Conservation (phyloP, 495 filamentous ascomycete genomes). For the Penicillium lagena region DNA sequence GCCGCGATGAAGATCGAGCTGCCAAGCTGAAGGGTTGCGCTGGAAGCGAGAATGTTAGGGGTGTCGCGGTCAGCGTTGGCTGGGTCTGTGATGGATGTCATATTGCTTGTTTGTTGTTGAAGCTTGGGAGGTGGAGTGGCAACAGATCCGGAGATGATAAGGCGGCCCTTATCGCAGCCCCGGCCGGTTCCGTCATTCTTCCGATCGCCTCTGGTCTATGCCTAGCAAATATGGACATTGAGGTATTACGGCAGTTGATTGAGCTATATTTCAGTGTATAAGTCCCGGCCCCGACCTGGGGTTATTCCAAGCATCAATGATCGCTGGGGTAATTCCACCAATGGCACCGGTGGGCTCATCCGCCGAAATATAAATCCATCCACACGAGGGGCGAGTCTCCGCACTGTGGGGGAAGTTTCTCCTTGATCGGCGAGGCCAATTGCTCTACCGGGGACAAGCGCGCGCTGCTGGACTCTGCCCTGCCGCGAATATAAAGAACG, state of each 20-base stretch:
- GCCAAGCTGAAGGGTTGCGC: conserved; percentile 25
- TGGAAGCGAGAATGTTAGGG: conserved; percentile 21
- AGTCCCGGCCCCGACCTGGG: too few relatives aligned
- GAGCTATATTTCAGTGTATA: too few relatives aligned
- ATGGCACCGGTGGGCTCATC: background rate
- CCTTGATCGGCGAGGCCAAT: background rate
- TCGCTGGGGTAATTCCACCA: conserved; percentile 4
- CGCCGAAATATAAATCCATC: conserved; percentile 12
- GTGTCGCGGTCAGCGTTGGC: conserved; percentile 23
- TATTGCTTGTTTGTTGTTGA: conserved; percentile 1
- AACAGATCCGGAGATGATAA: too few relatives aligned
- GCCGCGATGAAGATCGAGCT: conserved; percentile 31
- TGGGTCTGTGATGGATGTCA: conserved; percentile 12
- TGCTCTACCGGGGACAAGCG: too few relatives aligned
- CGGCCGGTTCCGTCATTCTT: too few relatives aligned
- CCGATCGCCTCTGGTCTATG: too few relatives aligned
- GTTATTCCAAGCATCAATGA: too few relatives aligned
- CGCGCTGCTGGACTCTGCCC: too few relatives aligned
- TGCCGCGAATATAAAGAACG: too few relatives aligned
- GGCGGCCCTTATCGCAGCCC: too few relatives aligned
- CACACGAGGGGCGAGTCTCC: conserved; percentile 7
- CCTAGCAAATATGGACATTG: too few relatives aligned
- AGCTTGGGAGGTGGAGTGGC: background rate
- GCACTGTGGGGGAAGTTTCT: conserved; percentile 4
- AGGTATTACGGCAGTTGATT: too few relatives aligned